These are phyloP conservation scores for Maudiozyma turicensis DNA, from an alignment of 805 yeast genomes.

Conservation along the genomic window DNA sequence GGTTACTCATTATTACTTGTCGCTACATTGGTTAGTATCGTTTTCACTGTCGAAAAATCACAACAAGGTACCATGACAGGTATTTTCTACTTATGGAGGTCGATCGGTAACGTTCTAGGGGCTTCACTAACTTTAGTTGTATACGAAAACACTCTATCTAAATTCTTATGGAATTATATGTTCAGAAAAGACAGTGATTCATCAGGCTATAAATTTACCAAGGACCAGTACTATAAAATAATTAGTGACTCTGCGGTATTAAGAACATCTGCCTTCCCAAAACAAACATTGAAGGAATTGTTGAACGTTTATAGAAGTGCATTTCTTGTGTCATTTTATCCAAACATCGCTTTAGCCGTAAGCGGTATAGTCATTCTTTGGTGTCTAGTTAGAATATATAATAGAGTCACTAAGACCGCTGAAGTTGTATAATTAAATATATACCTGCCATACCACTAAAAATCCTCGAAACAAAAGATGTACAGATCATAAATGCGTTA, in stretches of 20 bases:
- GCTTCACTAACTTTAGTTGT: slow-evolving; percentile 34
- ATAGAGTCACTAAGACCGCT: slow-evolving; percentile 1
- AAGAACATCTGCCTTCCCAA: slow-evolving; percentile 17
- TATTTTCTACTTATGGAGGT: slow-evolving; percentile 40
- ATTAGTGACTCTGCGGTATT: slow-evolving; percentile 24
- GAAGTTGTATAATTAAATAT: background rate
- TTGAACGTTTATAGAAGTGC: slow-evolving; percentile 19
- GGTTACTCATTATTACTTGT: slow-evolving; percentile 46
- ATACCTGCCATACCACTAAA: background rate
- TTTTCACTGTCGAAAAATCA: slow-evolving; percentile 35
- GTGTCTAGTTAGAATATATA: slow-evolving; percentile 7
- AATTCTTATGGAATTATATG: slow-evolving; percentile 28
- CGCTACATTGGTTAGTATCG: slow-evolving; percentile 48
- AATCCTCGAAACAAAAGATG: background rate
- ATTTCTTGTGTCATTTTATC: slow-evolving; percentile 23
- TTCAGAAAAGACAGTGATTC: slow-evolving; percentile 5
- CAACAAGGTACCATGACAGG: slow-evolving; percentile 42
- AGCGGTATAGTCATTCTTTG: slow-evolving; percentile 14
- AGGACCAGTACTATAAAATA: slow-evolving; percentile 15
- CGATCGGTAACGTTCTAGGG: slow-evolving; percentile 39
- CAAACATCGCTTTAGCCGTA: slow-evolving; percentile 17
- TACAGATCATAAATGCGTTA: background rate
- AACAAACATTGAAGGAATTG: slow-evolving; percentile 8
- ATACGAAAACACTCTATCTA: slow-evolving; percentile 28
- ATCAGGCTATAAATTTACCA: slow-evolving; percentile 11